A percentile compares a stretch with the other conserved stretches of the same genome.
Conservation (phyloP, 129 eudicot species). For the Helichrysum umbraculigerum region DNA sequence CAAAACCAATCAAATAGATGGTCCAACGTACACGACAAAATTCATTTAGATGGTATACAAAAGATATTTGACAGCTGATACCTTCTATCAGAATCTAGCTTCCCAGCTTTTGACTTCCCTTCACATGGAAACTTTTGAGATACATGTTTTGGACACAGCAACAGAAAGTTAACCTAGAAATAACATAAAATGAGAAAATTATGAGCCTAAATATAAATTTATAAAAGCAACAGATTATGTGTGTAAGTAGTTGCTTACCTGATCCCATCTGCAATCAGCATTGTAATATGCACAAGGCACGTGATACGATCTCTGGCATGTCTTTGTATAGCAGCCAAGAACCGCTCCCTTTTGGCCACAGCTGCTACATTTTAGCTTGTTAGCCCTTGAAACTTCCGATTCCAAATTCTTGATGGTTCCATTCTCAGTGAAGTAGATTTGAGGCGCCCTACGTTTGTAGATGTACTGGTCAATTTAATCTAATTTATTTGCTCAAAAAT, state of each 20-base stretch:
- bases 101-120: constrained; percentile 38
- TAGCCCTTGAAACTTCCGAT: constrained; percentile 70
- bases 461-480: not conserved
- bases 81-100: constrained; percentile 28
- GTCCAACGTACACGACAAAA: constrained; percentile 3
- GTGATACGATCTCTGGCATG: constrained; percentile 73
- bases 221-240: not conserved
- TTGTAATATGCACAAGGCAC: constrained; percentile 75
- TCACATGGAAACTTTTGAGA: constrained; percentile 72
- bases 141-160: constrained; percentile 75
- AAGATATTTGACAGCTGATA: not conserved
- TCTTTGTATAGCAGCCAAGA: constrained; percentile 74
- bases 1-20: not conserved
- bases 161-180: constrained; percentile 52
- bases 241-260: constrained; percentile 47
- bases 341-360: constrained; percentile 93
- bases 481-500: not conserved
- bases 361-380: constrained; percentile 69
- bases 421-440: constrained; percentile 44
- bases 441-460: constrained; percentile 68
- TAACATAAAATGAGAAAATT: not conserved
- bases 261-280: constrained; percentile 82
- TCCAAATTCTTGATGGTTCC: constrained; percentile 62
- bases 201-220: not conserved
- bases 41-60: not conserved